Evolutionary conservation across 106 monocot species (phyloP), one percentile per base, ranked within the genome.

Genomic region (Acorus calamus): DNA sequence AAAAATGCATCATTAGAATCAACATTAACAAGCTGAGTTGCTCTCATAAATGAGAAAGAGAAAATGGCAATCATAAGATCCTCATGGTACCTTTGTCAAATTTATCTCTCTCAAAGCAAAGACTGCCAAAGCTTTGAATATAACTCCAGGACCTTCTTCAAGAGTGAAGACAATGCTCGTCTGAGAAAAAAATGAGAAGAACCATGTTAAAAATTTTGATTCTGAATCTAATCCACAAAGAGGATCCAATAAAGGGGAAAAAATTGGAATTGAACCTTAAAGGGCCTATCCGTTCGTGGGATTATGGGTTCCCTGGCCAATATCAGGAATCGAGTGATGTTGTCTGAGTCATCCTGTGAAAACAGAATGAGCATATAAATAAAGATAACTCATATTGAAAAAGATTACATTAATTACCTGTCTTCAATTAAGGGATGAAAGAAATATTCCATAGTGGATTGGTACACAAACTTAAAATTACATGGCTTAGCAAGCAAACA

Each of bases 161-260:
- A 92, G 76, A 69, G 83, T 77, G 64, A 92, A 86, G 7, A 86
- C 86, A 60, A 92, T 78, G 62, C 91, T 92, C 13, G 86, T 86
- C 91, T 86, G 70, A 13, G 61, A 65, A 42, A 14, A 49, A 41
- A 44, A 59, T 28, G 28, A 28, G 28, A 28, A 28, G 28, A 28
- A 28, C 28, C 28, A 28, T 28, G 28, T 28, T 28, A 28, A 28
- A 28, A 28, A 28, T 28, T 28, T 28, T 28, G 28, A 28, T 28
- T 28, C 28, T 28, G 47, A 4, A 5, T 51, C 43, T 45, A 10
- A 52, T 13, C 8, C 4, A 48, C 42, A 59, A 56, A 61, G 11
- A 67, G 6, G 53, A 7, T 14, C 61, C 44, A 61, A 56, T 43
- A 47, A 43, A 28, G 11, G 52, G 0, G 2, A 4, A 42, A 10